These are phyloP conservation scores for Lavandula angustifolia DNA, from an alignment of 257 asterid species.

Conservation along the genomic window DNA sequence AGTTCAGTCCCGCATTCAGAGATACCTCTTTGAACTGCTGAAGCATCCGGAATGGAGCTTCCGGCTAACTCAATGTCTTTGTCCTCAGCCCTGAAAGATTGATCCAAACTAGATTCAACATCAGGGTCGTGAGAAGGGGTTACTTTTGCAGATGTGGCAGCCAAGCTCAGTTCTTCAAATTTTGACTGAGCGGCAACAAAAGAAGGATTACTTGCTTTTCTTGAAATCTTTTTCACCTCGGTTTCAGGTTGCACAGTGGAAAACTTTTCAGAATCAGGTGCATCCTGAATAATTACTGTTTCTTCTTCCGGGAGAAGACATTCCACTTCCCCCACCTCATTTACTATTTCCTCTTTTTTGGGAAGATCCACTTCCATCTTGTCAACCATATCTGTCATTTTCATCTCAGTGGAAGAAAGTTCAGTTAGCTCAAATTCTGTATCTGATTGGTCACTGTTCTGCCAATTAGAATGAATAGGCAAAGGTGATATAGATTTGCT, in stretches of 20 bases:
- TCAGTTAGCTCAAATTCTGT: constrained; percentile 32
- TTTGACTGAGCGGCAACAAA: constrained; percentile 90
- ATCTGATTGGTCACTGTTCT: constrained; percentile 36
- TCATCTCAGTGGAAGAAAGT: constrained; percentile 38
- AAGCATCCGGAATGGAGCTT: constrained; percentile 39
- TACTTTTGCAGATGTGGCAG: constrained; percentile 45
- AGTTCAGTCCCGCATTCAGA: constrained; percentile 92
- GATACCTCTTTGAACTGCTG: constrained; percentile 53
- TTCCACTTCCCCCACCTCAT: constrained; percentile 36
- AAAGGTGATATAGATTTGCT: constrained; percentile 30
- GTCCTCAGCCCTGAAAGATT: constrained; percentile 43
- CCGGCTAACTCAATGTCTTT: constrained; percentile 47
- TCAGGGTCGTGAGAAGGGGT: constrained; percentile 45
- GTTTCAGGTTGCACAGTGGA: constrained; percentile 49
- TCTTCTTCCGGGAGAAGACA: constrained; percentile 38
- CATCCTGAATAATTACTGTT: constrained; percentile 33
- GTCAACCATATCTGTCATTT: constrained; percentile 36
- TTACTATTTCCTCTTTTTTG: constrained; percentile 32
- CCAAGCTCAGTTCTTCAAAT: constrained; percentile 70
- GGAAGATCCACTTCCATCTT: constrained; percentile 38
- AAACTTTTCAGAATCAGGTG: constrained; percentile 27
- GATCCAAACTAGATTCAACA: constrained; percentile 43
- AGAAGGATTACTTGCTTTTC: constrained; percentile 75
- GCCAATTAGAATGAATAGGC: constrained; percentile 32
- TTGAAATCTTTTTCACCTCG: constrained; percentile 45